Conservation (phyloP, 768 basidiomycete species). For the Neoboletus brunneissimus region DNA sequence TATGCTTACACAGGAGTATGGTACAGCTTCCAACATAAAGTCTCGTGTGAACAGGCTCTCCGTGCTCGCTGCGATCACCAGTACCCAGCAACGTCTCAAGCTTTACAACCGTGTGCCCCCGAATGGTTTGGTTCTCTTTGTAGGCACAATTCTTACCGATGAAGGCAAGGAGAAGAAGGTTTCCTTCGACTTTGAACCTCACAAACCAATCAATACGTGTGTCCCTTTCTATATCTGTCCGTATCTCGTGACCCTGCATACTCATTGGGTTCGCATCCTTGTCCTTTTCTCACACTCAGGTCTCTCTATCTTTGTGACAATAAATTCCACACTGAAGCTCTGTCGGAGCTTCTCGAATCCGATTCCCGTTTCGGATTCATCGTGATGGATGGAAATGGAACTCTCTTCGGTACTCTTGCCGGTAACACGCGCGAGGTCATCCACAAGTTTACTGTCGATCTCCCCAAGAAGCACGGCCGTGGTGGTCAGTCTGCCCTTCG, state of each 20-base stretch:
- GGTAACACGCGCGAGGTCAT: conserved; percentile 97
- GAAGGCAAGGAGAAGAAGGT: conserved; percentile 99
- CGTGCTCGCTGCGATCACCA: conserved; percentile 96
- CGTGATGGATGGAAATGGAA: conserved; percentile 99
- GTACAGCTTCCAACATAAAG: conserved; percentile 99
- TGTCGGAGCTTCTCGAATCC: conserved; percentile 94
- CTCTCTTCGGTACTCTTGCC: conserved; percentile 91
- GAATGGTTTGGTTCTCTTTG: conserved; percentile 96
- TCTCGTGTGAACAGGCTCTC: conserved; percentile 97
- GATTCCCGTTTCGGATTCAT: conserved; percentile 99
- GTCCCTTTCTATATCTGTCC: conserved; percentile 26
- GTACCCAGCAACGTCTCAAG: conserved; percentile 96
- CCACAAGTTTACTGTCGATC: conserved; percentile 98
- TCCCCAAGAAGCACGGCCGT: conserved; percentile 99
- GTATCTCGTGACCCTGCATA: background rate
- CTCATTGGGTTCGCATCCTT: background rate
- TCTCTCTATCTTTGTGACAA: conserved; percentile 99
- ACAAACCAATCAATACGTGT: conserved; percentile 98
- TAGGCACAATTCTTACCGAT: conserved; percentile 95
- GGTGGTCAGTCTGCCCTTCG: conserved; percentile 99
- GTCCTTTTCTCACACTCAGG: conserved; percentile 38
- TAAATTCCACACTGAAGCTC: conserved; percentile 98
- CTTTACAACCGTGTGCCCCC: conserved; percentile 95
- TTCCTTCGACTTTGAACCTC: conserved; percentile 97
- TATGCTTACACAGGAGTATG: conserved; percentile 98